Conservation (phyloP, 2,329 filamentous ascomycete genomes). For the Nemania bipapillata region DNA sequence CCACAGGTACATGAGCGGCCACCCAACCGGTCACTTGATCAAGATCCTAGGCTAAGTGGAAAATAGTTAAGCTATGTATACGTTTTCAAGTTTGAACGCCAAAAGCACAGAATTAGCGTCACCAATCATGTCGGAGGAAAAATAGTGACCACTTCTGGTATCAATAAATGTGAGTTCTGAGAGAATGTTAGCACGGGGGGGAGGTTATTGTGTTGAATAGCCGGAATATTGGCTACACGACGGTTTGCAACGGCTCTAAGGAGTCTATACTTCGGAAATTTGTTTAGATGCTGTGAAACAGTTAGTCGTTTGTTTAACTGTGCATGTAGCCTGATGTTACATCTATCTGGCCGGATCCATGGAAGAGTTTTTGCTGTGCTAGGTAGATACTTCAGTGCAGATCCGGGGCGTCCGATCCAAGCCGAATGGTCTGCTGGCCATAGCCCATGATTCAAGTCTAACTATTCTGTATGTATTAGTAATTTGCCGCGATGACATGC, state of each 20-base stretch:
- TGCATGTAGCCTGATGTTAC: not conserved
- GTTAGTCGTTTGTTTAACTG: too few species aligned
- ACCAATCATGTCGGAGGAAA: too few species aligned
- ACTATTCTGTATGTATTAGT: not conserved
- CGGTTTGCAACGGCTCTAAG: not conserved
- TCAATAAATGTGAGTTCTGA: too few species aligned
- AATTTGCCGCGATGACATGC: conserved; percentile 14
- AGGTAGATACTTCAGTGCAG: not conserved
- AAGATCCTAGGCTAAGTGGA: not conserved
- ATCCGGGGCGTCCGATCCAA: conserved; percentile 3
- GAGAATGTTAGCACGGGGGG: too few species aligned
- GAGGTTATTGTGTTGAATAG: too few species aligned
- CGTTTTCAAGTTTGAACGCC: not conserved
- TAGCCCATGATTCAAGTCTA: not conserved
- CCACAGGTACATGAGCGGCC: not conserved
- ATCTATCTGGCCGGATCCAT: not conserved
- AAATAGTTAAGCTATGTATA: not conserved
- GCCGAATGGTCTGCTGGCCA: not conserved
- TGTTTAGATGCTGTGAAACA: not conserved
- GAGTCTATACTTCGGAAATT: not conserved
- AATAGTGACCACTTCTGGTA: too few species aligned
- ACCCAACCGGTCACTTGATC: not conserved
- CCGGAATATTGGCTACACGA: not conserved
- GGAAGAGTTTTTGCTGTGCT: not conserved
- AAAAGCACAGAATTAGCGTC: not conserved